These are phyloP conservation scores for Monilinia fructicola DNA, from an alignment of 2,329 filamentous ascomycete species.

Conservation along the genomic window DNA sequence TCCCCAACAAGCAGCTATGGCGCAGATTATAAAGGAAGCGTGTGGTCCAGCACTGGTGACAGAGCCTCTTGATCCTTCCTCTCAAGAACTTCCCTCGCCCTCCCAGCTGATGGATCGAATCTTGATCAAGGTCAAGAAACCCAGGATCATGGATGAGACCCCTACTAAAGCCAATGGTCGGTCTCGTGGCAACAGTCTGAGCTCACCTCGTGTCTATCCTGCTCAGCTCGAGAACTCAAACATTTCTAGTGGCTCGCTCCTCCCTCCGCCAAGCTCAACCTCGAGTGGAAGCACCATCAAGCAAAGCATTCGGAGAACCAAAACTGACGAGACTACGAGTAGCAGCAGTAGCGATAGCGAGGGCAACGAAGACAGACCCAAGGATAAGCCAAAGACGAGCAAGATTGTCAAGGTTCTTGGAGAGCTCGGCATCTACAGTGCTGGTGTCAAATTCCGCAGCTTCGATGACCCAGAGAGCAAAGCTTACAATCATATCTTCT, in stretches of 20 bases:
- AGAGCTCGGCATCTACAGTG: slow-evolving; percentile 76
- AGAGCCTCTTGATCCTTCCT: slow-evolving; percentile 68
- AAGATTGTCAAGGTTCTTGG: slow-evolving; percentile 85
- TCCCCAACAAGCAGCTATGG: slow-evolving; percentile 83
- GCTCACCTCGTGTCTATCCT: slow-evolving; percentile 70
- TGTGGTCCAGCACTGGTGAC: slow-evolving; percentile 80
- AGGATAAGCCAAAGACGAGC: slow-evolving; percentile 66
- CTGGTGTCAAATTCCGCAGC: slow-evolving; percentile 76
- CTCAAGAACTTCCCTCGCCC: slow-evolving; percentile 74
- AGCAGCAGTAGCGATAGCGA: slow-evolving; percentile 78
- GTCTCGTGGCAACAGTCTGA: slow-evolving; percentile 68
- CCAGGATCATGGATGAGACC: slow-evolving; percentile 45
- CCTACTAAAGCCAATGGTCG: slow-evolving; percentile 50
- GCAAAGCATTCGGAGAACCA: slow-evolving; percentile 37
- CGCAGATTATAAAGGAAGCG: slow-evolving; percentile 79
- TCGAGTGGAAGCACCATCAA: slow-evolving; percentile 26
- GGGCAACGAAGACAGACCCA: slow-evolving; percentile 50
- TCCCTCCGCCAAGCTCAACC: slow-evolving; percentile 43
- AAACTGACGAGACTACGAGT: slow-evolving; percentile 56
- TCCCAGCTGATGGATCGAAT: slow-evolving; percentile 81
- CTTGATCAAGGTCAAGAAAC: slow-evolving; percentile 91
- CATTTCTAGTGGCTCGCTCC: slow-evolving; percentile 52
- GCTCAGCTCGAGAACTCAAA: slow-evolving; percentile 57
- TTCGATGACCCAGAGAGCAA: slow-evolving; percentile 78
- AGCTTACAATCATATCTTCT: slow-evolving; percentile 91